Evolutionary conservation across 1,139 yeast genomes (phyloP), one percentile per base, ranked within the genome.

Genomic region (Geotrichum bryndzae): DNA sequence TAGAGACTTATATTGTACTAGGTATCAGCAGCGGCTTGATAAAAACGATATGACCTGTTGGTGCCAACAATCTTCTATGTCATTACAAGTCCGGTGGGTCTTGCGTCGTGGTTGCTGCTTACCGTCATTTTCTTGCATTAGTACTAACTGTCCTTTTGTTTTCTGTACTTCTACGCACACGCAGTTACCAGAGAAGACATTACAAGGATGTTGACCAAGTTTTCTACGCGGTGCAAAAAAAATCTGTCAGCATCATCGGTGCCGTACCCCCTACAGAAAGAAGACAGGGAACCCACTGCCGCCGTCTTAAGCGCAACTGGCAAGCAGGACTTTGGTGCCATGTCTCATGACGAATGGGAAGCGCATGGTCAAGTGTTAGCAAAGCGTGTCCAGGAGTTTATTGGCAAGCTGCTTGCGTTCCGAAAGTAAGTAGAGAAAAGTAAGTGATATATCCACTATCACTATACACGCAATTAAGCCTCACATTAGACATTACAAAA

Each of bases 321-420:
- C 23, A 41, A 41, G 48, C 48, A 10, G 23, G 22, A 18, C 18
- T 41, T 11, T 13, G 31, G 18, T 10, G 31, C 25, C 5, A 65
- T 62, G 67, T 57, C 62, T 13, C 55, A 63, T 29, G 60, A 60
- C 22, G 67, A 66, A 23, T 66, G 68, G 68, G 63, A 64, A 18
- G 31, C 31, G 8, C 58, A 61, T 11, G 67, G 68, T 8, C 60
- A 59, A 6, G n/a, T 27, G 27, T 57, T 66, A 7, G 51, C 56
- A 8, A 60, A 60, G 51, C 57, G 59, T 3, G 65, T 63, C 7
- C 58, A 61, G 6, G 62, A 54, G 23, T 55, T 66, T 3, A 59
- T 66, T 22, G 33, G 38, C 18, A 61, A 62, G 22, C 51, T 63
- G 11, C 54, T 65, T 22, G 60, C 56, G 2, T 58, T 63, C 41